phyloP scores from a whole-genome alignment of 495 filamentous ascomycete genomes.

The Gamarada debralockiae region DNA sequence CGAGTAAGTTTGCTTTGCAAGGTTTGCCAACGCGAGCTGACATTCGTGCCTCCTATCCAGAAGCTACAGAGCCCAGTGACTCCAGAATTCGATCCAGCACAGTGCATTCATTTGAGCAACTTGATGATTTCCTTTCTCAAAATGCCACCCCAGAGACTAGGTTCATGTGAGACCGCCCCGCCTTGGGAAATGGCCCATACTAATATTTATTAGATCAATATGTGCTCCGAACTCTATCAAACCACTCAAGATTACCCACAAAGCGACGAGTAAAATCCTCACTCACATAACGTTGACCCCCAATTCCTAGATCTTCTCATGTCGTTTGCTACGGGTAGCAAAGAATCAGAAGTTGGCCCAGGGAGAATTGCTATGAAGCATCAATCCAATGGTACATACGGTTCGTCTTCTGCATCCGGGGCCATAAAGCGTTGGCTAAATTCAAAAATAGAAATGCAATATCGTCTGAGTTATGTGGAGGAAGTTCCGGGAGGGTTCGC shows the following conservation, averaged over 20 bases:
- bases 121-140: no score
- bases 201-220: background rate
- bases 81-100: no score
- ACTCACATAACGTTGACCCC: background rate
- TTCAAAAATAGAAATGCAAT: constrained; percentile 1
- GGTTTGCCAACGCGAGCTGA: no score
- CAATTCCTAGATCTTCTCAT: constrained; percentile 1
- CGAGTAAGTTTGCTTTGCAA: no score
- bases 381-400: background rate
- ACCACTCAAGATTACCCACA: background rate
- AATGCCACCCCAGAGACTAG: no score
- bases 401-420: background rate
- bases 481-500: constrained; percentile 13
- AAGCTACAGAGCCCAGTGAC: no score
- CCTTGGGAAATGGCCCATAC: no score
- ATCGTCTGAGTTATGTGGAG: constrained; percentile 2
- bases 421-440: no score
- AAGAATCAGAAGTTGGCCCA: constrained; percentile 1
- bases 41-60: no score
- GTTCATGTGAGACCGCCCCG: no score
- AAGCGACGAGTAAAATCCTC: background rate
- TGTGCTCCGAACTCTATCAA: constrained; percentile 3
- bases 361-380: background rate
- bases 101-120: no score
- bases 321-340: constrained; percentile 1